Percentiles rank a stretch among this genome's conserved stretches.
These are phyloP conservation scores for Pichia sorboxylosa DNA, from an alignment of 1,139 yeast genomes.

Conservation along the genomic window DNA sequence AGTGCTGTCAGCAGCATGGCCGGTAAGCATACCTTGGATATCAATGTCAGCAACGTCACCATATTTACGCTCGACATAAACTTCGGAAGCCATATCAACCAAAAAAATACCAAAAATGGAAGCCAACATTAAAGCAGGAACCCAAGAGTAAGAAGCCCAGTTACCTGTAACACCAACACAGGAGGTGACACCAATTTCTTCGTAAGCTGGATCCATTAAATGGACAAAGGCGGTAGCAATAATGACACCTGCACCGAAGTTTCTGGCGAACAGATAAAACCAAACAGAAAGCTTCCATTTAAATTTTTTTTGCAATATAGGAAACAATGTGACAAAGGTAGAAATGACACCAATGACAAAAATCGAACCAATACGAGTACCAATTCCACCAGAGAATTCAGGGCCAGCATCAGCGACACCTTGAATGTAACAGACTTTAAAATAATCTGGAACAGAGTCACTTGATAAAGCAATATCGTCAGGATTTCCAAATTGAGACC, in stretches of 20 bases:
- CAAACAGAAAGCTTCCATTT: constrained; percentile 41
- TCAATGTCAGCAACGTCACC: constrained; percentile 12
- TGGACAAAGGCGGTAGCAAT: constrained; percentile 73
- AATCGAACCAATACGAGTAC: constrained; percentile 63
- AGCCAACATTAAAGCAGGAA: constrained; percentile 21
- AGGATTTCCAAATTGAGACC: constrained; percentile 11
- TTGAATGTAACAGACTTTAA: constrained; percentile 12
- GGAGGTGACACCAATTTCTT: constrained; percentile 31
- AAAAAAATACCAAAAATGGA: constrained; percentile 20
- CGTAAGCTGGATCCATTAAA: constrained; percentile 67
- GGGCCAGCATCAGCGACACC: constrained; percentile 12
- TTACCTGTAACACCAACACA: constrained; percentile 34
- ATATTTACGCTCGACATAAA: constrained; percentile 22
- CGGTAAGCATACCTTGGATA: constrained; percentile 11
- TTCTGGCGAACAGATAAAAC: constrained; percentile 64
- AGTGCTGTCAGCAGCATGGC: not conserved
- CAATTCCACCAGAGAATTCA: constrained; percentile 21
- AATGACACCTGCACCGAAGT: constrained; percentile 88
- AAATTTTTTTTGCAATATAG: constrained; percentile 42
- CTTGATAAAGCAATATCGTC: constrained; percentile 7
- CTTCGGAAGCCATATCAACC: constrained; percentile 20
- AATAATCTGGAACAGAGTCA: constrained; percentile 10
- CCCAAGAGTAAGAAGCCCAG: constrained; percentile 34
- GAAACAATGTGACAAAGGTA: constrained; percentile 47
- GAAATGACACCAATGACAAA: constrained; percentile 57